A percentile compares a stretch with the other conserved stretches of the same genome.
Evolutionary conservation across 192 early-diverging fungal genomes (phyloP).

Genomic region (Entomortierella lignicola): DNA sequence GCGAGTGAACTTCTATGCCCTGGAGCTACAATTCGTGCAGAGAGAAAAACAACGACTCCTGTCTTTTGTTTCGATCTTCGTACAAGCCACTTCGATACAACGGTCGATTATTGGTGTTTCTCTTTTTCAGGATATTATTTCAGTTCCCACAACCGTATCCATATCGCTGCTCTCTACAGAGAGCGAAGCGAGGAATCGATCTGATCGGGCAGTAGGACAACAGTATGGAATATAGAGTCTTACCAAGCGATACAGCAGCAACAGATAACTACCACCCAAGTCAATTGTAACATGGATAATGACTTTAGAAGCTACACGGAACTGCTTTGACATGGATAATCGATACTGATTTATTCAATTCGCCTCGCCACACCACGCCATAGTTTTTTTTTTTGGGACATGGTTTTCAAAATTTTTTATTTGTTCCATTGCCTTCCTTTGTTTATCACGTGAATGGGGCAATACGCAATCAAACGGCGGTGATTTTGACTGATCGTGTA

Average conservation of each 20-base stretch:
- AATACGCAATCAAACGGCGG: not conserved
- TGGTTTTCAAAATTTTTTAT: slow-evolving; percentile 26
- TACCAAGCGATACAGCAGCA: no score
- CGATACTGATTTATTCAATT: not conserved
- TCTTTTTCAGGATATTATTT: no score
- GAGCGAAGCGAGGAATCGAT: not conserved
- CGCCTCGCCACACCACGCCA: no score
- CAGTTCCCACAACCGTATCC: no score
- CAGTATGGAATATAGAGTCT: not conserved
- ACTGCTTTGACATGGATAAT: not conserved
- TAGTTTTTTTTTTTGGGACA: not conserved
- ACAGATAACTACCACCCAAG: no score
- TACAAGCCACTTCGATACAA: not conserved
- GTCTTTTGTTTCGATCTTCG: not conserved
- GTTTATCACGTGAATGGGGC: slow-evolving; percentile 14
- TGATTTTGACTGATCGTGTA: no score
- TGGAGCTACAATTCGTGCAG: no score
- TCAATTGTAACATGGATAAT: no score
- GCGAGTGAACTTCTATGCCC: no score
- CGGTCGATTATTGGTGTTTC: no score
- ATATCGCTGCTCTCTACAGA: not conserved
- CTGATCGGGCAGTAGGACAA: not conserved
- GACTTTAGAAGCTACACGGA: not conserved
- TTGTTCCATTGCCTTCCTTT: slow-evolving; percentile 47
- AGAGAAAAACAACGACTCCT: no score